Evolutionary conservation across 139 green algal species (phyloP).

Genomic region (Zygnema circumcarinatum): DNA sequence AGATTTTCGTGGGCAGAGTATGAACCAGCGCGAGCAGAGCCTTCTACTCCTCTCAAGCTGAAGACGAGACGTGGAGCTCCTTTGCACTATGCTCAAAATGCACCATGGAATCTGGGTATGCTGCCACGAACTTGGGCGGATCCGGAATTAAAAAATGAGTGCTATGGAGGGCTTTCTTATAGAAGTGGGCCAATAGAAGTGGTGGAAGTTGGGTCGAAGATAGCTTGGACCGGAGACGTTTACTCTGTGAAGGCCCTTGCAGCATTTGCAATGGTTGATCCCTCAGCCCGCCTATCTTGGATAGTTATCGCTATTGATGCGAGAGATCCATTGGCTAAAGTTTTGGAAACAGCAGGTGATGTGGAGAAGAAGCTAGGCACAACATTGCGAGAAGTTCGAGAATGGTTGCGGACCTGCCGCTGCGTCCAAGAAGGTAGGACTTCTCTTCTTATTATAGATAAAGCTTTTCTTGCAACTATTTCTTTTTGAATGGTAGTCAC

Average conservation of each 20-base stretch:
- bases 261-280: conserved; percentile 16
- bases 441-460: no score
- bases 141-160: conserved; percentile 9
- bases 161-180: conserved; percentile 19
- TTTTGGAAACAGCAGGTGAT: conserved; percentile 16
- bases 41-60: conserved; percentile 7
- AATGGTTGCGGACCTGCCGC: conserved; percentile 34
- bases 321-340: neutral
- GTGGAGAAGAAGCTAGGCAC: conserved; percentile 1
- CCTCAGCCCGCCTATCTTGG: conserved; percentile 4
- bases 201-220: neutral
- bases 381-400: conserved; percentile 24
- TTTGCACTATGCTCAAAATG: conserved; percentile 18
- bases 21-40: conserved; percentile 17
- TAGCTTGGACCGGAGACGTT: neutral
- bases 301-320: conserved; percentile 5
- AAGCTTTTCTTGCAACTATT: no score
- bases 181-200: conserved; percentile 18
- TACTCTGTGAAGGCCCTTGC: conserved; percentile 24
- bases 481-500: no score
- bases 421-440: conserved; percentile 26
- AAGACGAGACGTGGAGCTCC: neutral
- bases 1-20: conserved; percentile 20
- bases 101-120: conserved; percentile 38
- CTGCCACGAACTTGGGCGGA: conserved; percentile 38